Conservation (phyloP, 2,329 filamentous ascomycete genomes). For the Epichloe aotearoae region DNA sequence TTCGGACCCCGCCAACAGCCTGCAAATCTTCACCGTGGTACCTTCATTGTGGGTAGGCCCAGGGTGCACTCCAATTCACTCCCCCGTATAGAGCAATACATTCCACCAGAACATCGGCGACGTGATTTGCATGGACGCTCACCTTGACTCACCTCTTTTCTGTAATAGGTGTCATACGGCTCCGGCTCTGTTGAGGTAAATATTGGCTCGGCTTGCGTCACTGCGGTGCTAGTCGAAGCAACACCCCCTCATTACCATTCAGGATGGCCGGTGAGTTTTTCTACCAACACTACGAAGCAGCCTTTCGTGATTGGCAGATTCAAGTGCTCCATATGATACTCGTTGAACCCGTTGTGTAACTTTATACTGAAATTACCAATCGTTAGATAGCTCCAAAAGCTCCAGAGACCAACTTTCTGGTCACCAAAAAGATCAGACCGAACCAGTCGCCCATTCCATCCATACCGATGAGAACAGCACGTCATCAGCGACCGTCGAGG, state of each 20-base stretch:
- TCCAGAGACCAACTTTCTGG: neutral
- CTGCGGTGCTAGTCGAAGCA: neutral
- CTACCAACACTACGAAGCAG: neutral
- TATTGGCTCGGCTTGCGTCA: neutral
- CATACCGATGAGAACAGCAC: neutral
- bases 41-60: neutral
- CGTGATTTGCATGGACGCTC: neutral
- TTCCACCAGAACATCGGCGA: neutral
- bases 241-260: neutral
- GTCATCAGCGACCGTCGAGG: constrained; percentile 8
- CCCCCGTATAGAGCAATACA: neutral
- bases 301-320: neutral
- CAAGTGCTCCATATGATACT: neutral
- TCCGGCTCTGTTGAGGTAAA: neutral
- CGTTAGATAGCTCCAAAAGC: neutral
- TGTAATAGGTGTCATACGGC: neutral
- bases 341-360: neutral
- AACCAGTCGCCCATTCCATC: neutral
- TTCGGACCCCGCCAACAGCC: constrained; percentile 7
- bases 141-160: neutral
- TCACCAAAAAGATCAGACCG: neutral
- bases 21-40: neutral
- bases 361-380: neutral
- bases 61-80: neutral
- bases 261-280: constrained; percentile 6